Evolutionary conservation across 2,329 filamentous ascomycete genomes (phyloP).

Genomic region (Xylariaceae sp.): DNA sequence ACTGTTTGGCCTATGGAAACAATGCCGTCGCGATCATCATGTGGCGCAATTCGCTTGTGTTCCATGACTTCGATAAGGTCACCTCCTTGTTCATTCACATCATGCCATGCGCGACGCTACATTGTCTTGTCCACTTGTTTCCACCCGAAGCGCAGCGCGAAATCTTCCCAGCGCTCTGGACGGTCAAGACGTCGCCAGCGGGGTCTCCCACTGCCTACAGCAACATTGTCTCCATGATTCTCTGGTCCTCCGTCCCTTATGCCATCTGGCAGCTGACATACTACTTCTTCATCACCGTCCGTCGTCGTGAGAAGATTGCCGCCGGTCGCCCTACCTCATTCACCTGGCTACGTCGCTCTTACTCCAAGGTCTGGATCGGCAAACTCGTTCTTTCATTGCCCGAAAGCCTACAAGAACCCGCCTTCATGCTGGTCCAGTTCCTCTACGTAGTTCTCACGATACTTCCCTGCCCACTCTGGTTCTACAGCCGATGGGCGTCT

Average conservation of each 20-base stretch:
- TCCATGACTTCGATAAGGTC: constrained; percentile 97
- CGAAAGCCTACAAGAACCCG: constrained; percentile 68
- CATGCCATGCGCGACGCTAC: constrained; percentile 92
- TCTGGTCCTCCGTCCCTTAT: constrained; percentile 92
- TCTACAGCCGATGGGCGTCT: constrained; percentile 78
- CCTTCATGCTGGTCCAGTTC: constrained; percentile 97
- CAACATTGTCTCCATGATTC: constrained; percentile 74
- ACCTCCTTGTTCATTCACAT: constrained; percentile 99
- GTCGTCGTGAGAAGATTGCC: constrained; percentile 90
- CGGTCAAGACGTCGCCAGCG: constrained; percentile 64
- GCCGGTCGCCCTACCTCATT: constrained; percentile 94
- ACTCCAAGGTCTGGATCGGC: constrained; percentile 84
- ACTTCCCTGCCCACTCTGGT: constrained; percentile 92
- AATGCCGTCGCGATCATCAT: constrained; percentile 97
- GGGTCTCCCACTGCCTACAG: constrained; percentile 76
- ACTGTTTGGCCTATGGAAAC: constrained; percentile 90
- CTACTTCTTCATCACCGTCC: constrained; percentile 91
- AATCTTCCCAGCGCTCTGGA: constrained; percentile 79
- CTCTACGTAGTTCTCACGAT: constrained; percentile 85
- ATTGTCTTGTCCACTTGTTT: constrained; percentile 84
- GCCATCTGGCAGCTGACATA: constrained; percentile 88
- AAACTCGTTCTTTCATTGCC: constrained; percentile 78
- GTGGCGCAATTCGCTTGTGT: constrained; percentile 98
- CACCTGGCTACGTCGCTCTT: constrained; percentile 91
- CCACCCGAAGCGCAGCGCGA: constrained; percentile 57